Evolutionary conservation across 176 grass and related monocot genomes (phyloP).

Genomic region (Saccharum officinarum): DNA sequence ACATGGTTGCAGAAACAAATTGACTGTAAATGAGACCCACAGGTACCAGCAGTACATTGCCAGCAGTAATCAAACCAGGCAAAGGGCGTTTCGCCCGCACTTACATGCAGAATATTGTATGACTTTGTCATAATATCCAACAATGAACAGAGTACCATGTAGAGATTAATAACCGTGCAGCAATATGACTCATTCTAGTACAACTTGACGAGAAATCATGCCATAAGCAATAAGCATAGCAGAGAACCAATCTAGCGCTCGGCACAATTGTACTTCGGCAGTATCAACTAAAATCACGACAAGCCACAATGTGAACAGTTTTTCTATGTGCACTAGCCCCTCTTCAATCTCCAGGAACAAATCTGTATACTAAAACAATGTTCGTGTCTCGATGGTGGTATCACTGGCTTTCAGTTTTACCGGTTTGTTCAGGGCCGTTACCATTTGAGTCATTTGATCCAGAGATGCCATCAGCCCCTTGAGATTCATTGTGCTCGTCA

Average conservation of each 20-base stretch:
- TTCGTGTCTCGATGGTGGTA: conserved; percentile 7
- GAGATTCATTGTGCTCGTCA: conserved; percentile 17
- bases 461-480: conserved; percentile 18
- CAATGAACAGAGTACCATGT: conserved; percentile 17
- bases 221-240: conserved; percentile 6
- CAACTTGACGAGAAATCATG: background rate
- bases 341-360: conserved; percentile 31
- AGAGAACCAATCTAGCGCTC: background rate
- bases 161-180: background rate
- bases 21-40: background rate
- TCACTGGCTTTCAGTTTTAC: conserved; percentile 44
- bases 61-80: background rate
- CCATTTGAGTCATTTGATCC: conserved; percentile 23
- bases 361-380: conserved; percentile 31
- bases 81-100: background rate
- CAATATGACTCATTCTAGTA: background rate
- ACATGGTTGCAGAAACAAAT: background rate
- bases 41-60: background rate
- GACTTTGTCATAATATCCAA: background rate
- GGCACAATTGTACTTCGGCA: conserved; percentile 5
- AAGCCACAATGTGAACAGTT: conserved; percentile 30
- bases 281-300: conserved; percentile 33
- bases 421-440: conserved; percentile 33
- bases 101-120: conserved; percentile 6
- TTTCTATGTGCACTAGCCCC: conserved; percentile 38